phyloP scores from a whole-genome alignment of 495 filamentous ascomycete genomes.

The Penicillium flavigenum region DNA sequence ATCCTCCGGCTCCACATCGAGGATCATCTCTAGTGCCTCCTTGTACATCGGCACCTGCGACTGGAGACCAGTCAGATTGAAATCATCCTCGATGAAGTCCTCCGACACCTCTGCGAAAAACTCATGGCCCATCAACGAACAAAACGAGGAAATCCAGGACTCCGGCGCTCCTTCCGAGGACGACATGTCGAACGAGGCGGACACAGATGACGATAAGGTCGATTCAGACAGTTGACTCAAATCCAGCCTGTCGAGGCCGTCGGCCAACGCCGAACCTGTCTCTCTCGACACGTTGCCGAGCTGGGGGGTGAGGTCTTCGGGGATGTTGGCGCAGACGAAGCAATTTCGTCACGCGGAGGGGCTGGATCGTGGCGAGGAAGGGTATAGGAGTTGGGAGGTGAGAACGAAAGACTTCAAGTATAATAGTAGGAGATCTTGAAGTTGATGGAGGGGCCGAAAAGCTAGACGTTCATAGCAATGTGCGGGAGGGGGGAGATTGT shows the following conservation, averaged over 20 bases:
- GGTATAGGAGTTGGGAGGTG: constrained; percentile 9
- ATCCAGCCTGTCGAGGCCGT: constrained; percentile 53
- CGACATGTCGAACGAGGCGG: constrained; percentile 55
- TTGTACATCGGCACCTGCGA: constrained; percentile 98
- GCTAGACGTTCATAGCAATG: constrained; percentile 36
- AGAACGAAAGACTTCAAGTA: background rate
- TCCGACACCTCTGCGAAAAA: constrained; percentile 99
- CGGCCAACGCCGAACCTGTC: constrained; percentile 52
- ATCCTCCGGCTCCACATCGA: constrained; percentile 95
- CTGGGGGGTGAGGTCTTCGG: constrained; percentile 25
- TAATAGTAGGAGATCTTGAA: constrained; percentile 1
- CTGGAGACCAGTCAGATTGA: constrained; percentile 94
- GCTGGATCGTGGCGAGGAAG: constrained; percentile 4
- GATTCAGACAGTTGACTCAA: constrained; percentile 52
- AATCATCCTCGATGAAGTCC: constrained; percentile 99
- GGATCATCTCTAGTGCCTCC: constrained; percentile 94
- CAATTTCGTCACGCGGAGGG: constrained; percentile 29
- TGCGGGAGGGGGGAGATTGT: constrained; percentile 42
- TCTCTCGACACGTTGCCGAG: constrained; percentile 55
- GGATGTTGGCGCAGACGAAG: constrained; percentile 24
- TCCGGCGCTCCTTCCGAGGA: constrained; percentile 82
- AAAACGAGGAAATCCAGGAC: constrained; percentile 97
- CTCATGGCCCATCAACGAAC: constrained; percentile 90
- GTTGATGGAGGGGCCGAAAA: constrained; percentile 25
- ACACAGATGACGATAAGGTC: constrained; percentile 48